Conservation (phyloP, 2,329 filamentous ascomycete genomes). For the Juglanconis sp. region DNA sequence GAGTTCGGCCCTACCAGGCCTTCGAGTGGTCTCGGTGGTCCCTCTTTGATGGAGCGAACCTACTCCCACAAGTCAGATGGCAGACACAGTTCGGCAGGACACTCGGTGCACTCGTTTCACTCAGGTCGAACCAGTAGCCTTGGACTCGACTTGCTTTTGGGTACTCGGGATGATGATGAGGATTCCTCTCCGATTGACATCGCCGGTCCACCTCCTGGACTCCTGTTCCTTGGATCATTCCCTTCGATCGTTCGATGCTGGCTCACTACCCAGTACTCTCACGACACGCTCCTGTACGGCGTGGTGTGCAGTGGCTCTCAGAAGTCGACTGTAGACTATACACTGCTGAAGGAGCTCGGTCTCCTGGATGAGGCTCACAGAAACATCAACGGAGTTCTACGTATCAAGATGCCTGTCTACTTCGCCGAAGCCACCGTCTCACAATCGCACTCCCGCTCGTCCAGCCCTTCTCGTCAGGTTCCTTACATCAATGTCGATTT, state of each 20-base stretch:
- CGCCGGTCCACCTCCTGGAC: slow-evolving; percentile 73
- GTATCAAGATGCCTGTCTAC: slow-evolving; percentile 77
- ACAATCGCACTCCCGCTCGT: slow-evolving; percentile 68
- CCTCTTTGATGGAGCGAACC: slow-evolving; percentile 83
- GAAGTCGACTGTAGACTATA: slow-evolving; percentile 75
- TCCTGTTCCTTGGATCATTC: slow-evolving; percentile 83
- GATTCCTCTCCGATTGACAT: slow-evolving; percentile 63
- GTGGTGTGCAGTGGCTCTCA: slow-evolving; percentile 91
- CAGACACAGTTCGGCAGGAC: slow-evolving; percentile 86
- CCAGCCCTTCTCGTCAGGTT: slow-evolving; percentile 72
- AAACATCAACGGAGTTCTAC: slow-evolving; percentile 62
- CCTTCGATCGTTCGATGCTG: slow-evolving; percentile 95
- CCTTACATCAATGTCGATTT: slow-evolving; percentile 80
- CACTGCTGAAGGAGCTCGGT: slow-evolving; percentile 71
- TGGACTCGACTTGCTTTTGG: slow-evolving; percentile 70
- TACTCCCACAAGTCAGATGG: slow-evolving; percentile 96
- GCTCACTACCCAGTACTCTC: slow-evolving; percentile 86
- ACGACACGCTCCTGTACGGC: slow-evolving; percentile 84
- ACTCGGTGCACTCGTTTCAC: slow-evolving; percentile 64
- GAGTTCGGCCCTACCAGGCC: slow-evolving; percentile 78
- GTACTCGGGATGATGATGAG: slow-evolving; percentile 47
- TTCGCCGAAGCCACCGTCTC: slow-evolving; percentile 86
- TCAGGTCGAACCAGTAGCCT: slow-evolving; percentile 87
- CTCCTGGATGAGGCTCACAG: slow-evolving; percentile 64
- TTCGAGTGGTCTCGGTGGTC: slow-evolving; percentile 72